phyloP scores from a whole-genome alignment of 2,329 filamentous ascomycete species.

The Sarocladiaceae sp. region DNA sequence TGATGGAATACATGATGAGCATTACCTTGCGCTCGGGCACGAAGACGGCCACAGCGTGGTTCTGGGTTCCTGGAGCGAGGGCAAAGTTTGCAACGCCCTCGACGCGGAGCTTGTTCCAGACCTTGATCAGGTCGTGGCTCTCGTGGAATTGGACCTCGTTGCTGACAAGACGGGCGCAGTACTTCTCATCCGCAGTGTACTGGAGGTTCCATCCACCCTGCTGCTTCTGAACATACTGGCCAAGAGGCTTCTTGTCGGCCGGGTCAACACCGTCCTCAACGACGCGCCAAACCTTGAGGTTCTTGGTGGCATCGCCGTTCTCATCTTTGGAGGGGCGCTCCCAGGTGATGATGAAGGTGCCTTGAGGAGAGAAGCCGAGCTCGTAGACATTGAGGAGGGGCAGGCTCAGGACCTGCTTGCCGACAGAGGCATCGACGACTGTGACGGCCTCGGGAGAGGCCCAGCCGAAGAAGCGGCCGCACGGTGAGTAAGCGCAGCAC shows the following conservation, averaged over 20 bases:
- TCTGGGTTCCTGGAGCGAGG: slow-evolving; percentile 74
- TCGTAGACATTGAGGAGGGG: slow-evolving; percentile 84
- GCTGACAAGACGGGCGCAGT: slow-evolving; percentile 87
- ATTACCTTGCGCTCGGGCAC: slow-evolving; percentile 88
- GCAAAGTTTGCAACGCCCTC: slow-evolving; percentile 89
- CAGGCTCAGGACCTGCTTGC: slow-evolving; percentile 67
- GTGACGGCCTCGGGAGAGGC: slow-evolving; percentile 81
- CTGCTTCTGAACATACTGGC: slow-evolving; percentile 90
- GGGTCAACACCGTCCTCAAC: slow-evolving; percentile 60
- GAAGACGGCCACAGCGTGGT: slow-evolving; percentile 89
- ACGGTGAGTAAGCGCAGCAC: slow-evolving; percentile 92
- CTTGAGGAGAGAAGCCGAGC: slow-evolving; percentile 85
- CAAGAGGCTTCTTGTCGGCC: slow-evolving; percentile 66
- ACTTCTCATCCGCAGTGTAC: slow-evolving; percentile 89
- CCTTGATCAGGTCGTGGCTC: slow-evolving; percentile 73
- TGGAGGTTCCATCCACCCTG: slow-evolving; percentile 96
- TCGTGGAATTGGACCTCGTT: slow-evolving; percentile 98
- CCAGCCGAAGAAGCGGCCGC: slow-evolving; percentile 94
- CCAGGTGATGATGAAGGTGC: slow-evolving; percentile 94
- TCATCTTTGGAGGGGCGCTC: slow-evolving; percentile 91
- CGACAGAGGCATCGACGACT: slow-evolving; percentile 74
- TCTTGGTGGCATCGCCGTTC: slow-evolving; percentile 87
- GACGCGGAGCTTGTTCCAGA: slow-evolving; percentile 92
- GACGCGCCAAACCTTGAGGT: slow-evolving; percentile 92
- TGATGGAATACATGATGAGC: slow-evolving; percentile 6